Evolutionary conservation across 108 stramenopile genomes (phyloP).

Genomic region (Tribonema minus): DNA sequence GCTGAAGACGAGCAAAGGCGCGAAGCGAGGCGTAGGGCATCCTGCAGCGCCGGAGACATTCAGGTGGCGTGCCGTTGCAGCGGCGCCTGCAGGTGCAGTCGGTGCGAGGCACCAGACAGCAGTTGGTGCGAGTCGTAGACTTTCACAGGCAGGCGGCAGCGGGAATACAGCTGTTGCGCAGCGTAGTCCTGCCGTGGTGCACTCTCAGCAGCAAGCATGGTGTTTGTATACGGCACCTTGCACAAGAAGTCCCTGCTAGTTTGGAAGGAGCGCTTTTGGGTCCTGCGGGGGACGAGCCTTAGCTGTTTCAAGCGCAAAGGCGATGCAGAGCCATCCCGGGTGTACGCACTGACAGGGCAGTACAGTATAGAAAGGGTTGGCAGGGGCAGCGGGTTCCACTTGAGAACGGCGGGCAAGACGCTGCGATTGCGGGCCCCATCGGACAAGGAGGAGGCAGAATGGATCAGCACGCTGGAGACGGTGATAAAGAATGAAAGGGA

Average conservation of each 20-base stretch:
- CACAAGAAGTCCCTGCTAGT: conserved; percentile 40
- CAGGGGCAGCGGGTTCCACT: conserved; percentile 23
- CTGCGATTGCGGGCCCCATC: conserved; percentile 7
- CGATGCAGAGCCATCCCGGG: conserved; percentile 29
- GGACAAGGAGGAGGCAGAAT: conserved; percentile 41
- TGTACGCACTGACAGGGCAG: conserved; percentile 27
- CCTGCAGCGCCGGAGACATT: no score
- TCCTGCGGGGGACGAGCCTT: conserved; percentile 37
- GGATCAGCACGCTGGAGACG: conserved; percentile 32
- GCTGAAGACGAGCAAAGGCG: no score
- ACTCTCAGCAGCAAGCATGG: conserved; percentile 18
- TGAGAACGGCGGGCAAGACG: conserved; percentile 18
- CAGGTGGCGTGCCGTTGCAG: no score
- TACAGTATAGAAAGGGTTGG: conserved; percentile 9
- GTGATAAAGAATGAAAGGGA: not conserved
- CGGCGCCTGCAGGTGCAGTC: no score
- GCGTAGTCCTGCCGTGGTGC: no score
- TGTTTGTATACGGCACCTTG: conserved; percentile 36
- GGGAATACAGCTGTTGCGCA: no score
- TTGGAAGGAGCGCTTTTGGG: conserved; percentile 40
- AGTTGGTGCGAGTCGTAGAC: no score
- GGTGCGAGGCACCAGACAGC: no score
- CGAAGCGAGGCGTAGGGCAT: no score
- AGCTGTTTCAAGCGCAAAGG: conserved; percentile 35
- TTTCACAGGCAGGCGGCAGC: no score